Conservation (phyloP, 208 protist species). For the Strigomonas galati region DNA sequence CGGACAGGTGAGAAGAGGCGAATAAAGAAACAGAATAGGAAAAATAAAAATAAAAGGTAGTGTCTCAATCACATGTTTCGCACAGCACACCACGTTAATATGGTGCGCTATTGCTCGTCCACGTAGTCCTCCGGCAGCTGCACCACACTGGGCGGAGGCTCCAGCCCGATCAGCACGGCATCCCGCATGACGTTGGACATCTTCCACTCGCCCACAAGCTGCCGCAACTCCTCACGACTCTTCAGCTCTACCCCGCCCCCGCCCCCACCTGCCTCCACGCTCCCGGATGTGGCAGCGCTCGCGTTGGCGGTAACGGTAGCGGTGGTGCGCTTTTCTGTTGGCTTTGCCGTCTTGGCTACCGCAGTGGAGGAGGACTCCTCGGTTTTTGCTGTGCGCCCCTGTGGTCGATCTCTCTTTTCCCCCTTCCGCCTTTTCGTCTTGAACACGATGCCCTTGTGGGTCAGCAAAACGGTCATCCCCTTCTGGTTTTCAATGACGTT, state of each 20-base stretch:
- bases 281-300: not conserved
- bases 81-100: no score
- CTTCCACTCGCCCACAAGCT: conserved; percentile 17
- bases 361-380: no score
- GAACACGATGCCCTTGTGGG: not conserved
- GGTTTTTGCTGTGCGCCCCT: not conserved
- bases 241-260: no score
- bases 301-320: no score
- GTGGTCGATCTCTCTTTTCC: conserved; percentile 1
- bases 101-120: no score
- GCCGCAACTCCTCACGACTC: conserved; percentile 16
- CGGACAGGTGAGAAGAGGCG: no score
- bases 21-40: no score
- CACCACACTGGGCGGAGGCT: not conserved
- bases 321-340: not conserved
- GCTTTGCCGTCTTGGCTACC: not conserved
- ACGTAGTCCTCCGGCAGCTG: conserved; percentile 1
- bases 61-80: no score
- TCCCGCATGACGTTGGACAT: conserved; percentile 21
- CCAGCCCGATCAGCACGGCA: conserved; percentile 25
- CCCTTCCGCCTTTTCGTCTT: no score
- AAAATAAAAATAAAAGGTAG: no score
- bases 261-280: no score
- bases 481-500: conserved; percentile 17
- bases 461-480: conserved; percentile 6